A percentile compares a stretch with the other conserved stretches of the same genome.
These are phyloP conservation scores for Penicillium verhagenii DNA, from an alignment of 495 filamentous ascomycete genomes.

Conservation along the genomic window DNA sequence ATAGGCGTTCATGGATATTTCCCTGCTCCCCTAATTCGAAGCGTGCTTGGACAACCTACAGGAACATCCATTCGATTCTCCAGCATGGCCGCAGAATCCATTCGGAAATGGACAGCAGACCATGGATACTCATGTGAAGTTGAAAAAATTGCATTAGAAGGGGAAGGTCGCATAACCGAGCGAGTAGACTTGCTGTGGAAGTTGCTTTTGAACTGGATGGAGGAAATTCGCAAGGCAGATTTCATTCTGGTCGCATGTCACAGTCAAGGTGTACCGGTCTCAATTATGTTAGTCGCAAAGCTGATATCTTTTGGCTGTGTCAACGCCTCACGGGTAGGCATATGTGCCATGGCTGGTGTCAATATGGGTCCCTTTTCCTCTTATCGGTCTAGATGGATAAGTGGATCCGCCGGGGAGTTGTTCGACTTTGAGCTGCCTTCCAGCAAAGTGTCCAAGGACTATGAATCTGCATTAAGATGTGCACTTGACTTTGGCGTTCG, in stretches of 20 bases:
- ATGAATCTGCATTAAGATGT: constrained; percentile 69
- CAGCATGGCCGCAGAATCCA: constrained; percentile 79
- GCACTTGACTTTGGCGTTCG: constrained; percentile 75
- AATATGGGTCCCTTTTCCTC: constrained; percentile 89
- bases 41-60: constrained; percentile 88
- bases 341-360: constrained; percentile 94
- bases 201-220: constrained; percentile 90
- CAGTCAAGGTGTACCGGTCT: constrained; percentile 92
- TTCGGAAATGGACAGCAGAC: constrained; percentile 73
- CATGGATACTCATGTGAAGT: constrained; percentile 67
- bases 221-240: constrained; percentile 82
- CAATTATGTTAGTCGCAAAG: constrained; percentile 89
- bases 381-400: constrained; percentile 79
- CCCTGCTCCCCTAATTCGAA: constrained; percentile 78
- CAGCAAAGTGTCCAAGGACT: constrained; percentile 78
- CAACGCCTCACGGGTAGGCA: constrained; percentile 64
- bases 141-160: constrained; percentile 91
- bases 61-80: constrained; percentile 94
- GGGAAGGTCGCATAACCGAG: constrained; percentile 93
- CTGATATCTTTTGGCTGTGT: constrained; percentile 79
- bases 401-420: constrained; percentile 83
- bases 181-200: constrained; percentile 93
- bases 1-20: constrained; percentile 96
- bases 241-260: constrained; percentile 89
- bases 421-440: constrained; percentile 85